Evolutionary conservation across 176 grass and related monocot genomes (phyloP), one percentile per base, ranked within the genome.

Genomic region (Typha latifolia): DNA sequence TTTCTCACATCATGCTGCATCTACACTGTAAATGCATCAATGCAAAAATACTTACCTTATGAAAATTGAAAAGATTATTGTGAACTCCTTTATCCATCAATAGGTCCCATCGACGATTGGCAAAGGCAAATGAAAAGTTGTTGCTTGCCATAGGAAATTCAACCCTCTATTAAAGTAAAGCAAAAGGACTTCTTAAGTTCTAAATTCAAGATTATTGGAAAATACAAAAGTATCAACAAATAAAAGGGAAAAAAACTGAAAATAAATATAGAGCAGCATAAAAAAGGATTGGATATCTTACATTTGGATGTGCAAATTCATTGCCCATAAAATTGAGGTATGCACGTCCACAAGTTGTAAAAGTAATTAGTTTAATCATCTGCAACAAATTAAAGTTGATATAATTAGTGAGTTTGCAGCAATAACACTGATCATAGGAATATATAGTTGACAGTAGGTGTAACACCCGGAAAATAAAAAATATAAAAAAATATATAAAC

Each of bases 321-420:
- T 96, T 96, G 63, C 92, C 92, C 78, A 96, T 89, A 84, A 96
- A 96, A 78, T 89, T 96, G 26, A 96, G 82, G 77, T 89, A 91
- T 62, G 82, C 92, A 24, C 80, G 73, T 64, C 88, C 82, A 32
- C 78, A 80, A 12, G 89, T 96, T 48, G 92, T 78, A 75, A 96
- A 96, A 59, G 92, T 96, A 86, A 96, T 79, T 49, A 96, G 67
- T 65, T 86, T 96, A 43, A 96, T 96, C 57, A 91, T 84, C 91
- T 95, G 82, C 71, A 87, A 83, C 49, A 76, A 15, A 32, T 34
- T 11, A 70, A 80, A 81, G 13, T 27, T 4, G 5, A 53, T 53
- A 14, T 53, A 13, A 14, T 53, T 16, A 53, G 51, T 13, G n/a
- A 53, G n/a, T 53, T 53, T 14, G n/a, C n/a, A 53, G 51, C 51